Base-by-base conservation (phyloP, 805 yeast genomes). In the Saccharomycopsis selenospora region DNA sequence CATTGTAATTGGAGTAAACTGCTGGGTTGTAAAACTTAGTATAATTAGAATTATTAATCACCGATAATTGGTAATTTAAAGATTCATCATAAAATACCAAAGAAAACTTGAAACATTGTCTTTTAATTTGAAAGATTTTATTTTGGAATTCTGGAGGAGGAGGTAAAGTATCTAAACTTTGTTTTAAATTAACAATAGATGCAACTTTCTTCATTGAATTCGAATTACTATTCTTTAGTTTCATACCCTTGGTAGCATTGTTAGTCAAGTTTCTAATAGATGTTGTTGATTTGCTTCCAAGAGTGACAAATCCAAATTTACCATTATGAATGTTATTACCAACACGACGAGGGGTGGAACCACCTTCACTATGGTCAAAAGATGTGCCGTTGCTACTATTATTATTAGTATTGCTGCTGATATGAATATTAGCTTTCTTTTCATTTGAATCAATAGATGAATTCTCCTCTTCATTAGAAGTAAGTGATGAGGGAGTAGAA, bases 61-160 rank as follows among this genome's bases (percentile, higher is more conserved):
- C 45, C 36, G 50, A 61, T 5, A 58, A 53, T 40, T 58, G 62
- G 17, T 60, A 65, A 38, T 68, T 67, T 17, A 68, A 57, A 3
- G 72, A 55, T 11, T 69, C 72, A 45, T 70, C 71, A 48, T 73
- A 72, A 47, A 70, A 58, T 3, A 68, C 63, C 30, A 76, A 57
- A 33, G 73, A 76, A 58, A 74, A 75, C 55, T 65, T 72, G 58
- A 65, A 72, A 22, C 65, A 55, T n/a, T 77, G 79, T 36, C 75
- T 57, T 25, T 65, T 59, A 7, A 74, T 61, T 24, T 71, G 75
- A 2, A 80, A 77, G 0, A 74, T 69, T 4, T 67, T 56, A 41
- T 59, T 62, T 40, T 64, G 61, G 30, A 78, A 57, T 51, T 75
- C 79, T 2, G 77, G 77, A 4, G 78, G 77, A 3, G 58, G 30